These are phyloP conservation scores for Trametes pubescens DNA, from an alignment of 1,284 basidiomycete genomes.

Conservation along the genomic window DNA sequence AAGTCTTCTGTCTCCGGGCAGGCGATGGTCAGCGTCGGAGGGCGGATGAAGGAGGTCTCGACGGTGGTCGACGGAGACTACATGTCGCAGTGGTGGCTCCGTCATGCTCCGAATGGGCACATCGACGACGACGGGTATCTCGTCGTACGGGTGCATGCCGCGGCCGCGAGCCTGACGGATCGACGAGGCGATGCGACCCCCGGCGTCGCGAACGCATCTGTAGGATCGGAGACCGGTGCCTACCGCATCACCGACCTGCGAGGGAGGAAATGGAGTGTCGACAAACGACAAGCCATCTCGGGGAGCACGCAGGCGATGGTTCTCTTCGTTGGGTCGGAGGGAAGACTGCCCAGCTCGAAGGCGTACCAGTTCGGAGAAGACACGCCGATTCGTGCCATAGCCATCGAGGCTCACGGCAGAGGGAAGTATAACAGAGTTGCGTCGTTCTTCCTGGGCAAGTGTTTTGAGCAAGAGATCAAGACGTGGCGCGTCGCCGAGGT, in stretches of 20 bases:
- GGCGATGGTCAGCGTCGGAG: conserved; percentile 18
- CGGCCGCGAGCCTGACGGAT: conserved; percentile 3
- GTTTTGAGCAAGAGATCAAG: conserved; percentile 16
- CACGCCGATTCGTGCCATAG: conserved; percentile 16
- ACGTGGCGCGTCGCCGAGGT: conserved; percentile 10
- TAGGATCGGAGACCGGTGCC: background rate
- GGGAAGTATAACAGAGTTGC: conserved; percentile 17
- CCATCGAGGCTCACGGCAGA: conserved; percentile 8
- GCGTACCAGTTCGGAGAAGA: conserved; percentile 13
- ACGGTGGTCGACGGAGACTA: conserved; percentile 20
- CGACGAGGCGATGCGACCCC: conserved; percentile 13
- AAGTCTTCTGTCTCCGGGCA: conserved; percentile 18
- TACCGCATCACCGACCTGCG: conserved; percentile 15
- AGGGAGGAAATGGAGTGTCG: conserved; percentile 15
- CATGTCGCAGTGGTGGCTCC: conserved; percentile 20
- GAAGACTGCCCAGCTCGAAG: conserved; percentile 6
- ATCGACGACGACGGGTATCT: conserved; percentile 27
- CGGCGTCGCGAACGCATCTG: conserved; percentile 10
- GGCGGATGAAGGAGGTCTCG: conserved; percentile 10
- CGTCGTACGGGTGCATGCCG: conserved; percentile 6
- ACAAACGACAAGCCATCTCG: conserved; percentile 2
- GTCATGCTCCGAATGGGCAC: conserved; percentile 17
- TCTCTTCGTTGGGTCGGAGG: conserved; percentile 1
- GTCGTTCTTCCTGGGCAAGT: conserved; percentile 22
- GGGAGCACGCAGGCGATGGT: background rate